phyloP scores from a whole-genome alignment of 768 basidiomycete species.

The Tylopilus rubrobrunneus region DNA sequence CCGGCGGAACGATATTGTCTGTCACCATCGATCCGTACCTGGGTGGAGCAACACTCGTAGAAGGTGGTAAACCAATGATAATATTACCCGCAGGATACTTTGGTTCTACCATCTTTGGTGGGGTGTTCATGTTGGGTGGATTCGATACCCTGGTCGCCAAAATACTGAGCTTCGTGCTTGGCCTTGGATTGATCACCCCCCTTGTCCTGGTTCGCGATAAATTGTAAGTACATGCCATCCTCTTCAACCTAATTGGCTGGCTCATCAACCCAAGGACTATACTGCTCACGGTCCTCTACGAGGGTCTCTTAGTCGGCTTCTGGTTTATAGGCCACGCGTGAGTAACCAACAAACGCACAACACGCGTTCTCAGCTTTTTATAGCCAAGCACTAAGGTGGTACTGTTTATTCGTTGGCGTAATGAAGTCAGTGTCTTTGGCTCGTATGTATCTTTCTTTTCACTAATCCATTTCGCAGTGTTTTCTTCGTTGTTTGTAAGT shows the following conservation, averaged over 20 bases:
- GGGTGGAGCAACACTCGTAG: slow-evolving; percentile 60
- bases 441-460: slow-evolving; percentile 9
- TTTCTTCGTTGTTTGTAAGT: slow-evolving; percentile 84
- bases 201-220: slow-evolving; percentile 86
- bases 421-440: slow-evolving; percentile 61
- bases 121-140: slow-evolving; percentile 76
- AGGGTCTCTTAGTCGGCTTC: slow-evolving; percentile 84
- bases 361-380: slow-evolving; percentile 9
- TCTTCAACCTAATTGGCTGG: background rate
- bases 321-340: slow-evolving; percentile 95
- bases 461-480: slow-evolving; percentile 41
- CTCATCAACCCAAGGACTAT: slow-evolving; percentile 62
- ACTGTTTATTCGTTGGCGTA: slow-evolving; percentile 76
- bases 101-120: slow-evolving; percentile 79
- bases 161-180: slow-evolving; percentile 87
- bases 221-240: slow-evolving; percentile 50
- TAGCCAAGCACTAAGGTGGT: slow-evolving; percentile 81
- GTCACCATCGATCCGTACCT: slow-evolving; percentile 83
- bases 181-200: slow-evolving; percentile 81
- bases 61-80: slow-evolving; percentile 68
- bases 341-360: slow-evolving; percentile 26
- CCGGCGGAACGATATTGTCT: slow-evolving; percentile 73
- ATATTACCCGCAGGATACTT: slow-evolving; percentile 80
- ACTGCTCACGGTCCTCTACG: slow-evolving; percentile 73
- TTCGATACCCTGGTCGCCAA: slow-evolving; percentile 91